A percentile compares a stretch with the other conserved stretches of the same genome.
Conservation (phyloP, 495 filamentous ascomycete genomes). For the Viridothelium virens region DNA sequence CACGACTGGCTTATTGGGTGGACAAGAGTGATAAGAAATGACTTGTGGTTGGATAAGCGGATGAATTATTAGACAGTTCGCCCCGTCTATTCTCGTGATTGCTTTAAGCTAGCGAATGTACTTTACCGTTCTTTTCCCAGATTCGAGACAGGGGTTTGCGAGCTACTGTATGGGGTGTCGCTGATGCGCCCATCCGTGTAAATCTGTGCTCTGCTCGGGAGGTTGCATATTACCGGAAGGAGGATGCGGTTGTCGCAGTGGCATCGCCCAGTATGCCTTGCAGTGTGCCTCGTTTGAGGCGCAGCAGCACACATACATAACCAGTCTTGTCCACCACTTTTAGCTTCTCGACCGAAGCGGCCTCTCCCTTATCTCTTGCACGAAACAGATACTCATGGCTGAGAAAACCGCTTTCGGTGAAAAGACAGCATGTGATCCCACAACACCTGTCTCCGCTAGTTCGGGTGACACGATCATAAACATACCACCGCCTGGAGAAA, state of each 20-base stretch:
- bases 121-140: too few relatives aligned
- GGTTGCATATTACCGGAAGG: background rate
- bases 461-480: slow-evolving; percentile 8
- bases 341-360: background rate
- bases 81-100: too few relatives aligned
- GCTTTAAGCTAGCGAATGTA: too few relatives aligned
- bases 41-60: background rate
- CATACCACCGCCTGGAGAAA: background rate
- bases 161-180: too few relatives aligned
- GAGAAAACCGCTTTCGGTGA: background rate
- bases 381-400: background rate
- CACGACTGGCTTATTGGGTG: background rate
- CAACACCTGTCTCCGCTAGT: background rate
- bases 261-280: background rate
- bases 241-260: background rate
- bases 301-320: background rate
- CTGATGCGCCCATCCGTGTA: too few relatives aligned
- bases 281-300: background rate
- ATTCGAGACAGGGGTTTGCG: too few relatives aligned
- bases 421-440: background rate
- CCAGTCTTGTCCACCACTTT: background rate
- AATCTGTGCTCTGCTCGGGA: too few relatives aligned
- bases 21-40: background rate
- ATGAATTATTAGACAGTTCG: too few relatives aligned
- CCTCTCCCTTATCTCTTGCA: background rate